Percentiles rank a stretch among this genome's conserved stretches.
Conservation (phyloP, 345 rosid species). For the Noccaea caerulescens region DNA sequence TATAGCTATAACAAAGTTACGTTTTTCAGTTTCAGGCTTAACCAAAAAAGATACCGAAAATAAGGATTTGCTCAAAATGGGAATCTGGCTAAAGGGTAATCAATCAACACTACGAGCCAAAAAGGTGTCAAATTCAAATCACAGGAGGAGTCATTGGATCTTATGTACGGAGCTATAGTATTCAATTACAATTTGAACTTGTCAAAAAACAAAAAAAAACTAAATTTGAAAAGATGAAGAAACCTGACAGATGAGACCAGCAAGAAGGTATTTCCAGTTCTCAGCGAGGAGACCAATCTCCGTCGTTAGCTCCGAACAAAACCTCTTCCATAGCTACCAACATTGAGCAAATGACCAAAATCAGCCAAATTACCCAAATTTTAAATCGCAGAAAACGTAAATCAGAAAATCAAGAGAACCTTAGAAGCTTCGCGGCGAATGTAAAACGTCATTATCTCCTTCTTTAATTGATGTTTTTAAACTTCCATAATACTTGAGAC, state of each 20-base stretch:
- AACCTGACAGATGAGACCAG: conserved; percentile 93
- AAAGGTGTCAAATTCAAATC: neutral
- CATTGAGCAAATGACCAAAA: neutral
- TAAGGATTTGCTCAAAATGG: neutral
- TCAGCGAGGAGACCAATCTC: conserved; percentile 85
- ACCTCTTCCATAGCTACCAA: conserved; percentile 87
- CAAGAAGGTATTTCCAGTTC: conserved; percentile 89
- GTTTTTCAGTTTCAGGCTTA: conserved; percentile 23
- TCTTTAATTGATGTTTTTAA: conserved; percentile 19
- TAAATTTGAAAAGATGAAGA: neutral
- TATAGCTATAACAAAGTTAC: conserved; percentile 36
- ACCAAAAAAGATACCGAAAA: too few relatives aligned
- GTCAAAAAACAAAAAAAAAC: neutral
- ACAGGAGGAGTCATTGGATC: neutral
- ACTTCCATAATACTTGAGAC: conserved; percentile 66
- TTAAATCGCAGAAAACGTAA: neutral
- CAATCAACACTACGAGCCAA: neutral
- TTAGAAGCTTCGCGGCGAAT: conserved; percentile 97
- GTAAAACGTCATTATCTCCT: conserved; percentile 73
- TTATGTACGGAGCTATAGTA: conserved; percentile 3
- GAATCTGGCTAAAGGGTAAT: neutral
- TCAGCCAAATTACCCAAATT: neutral
- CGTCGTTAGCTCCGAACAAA: conserved; percentile 75
- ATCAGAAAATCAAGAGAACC: conserved; percentile 44
- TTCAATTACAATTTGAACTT: conserved; percentile 12